These are phyloP conservation scores for Monosporascus cannonballus DNA, from an alignment of 2,329 filamentous ascomycete genomes.

Conservation along the genomic window DNA sequence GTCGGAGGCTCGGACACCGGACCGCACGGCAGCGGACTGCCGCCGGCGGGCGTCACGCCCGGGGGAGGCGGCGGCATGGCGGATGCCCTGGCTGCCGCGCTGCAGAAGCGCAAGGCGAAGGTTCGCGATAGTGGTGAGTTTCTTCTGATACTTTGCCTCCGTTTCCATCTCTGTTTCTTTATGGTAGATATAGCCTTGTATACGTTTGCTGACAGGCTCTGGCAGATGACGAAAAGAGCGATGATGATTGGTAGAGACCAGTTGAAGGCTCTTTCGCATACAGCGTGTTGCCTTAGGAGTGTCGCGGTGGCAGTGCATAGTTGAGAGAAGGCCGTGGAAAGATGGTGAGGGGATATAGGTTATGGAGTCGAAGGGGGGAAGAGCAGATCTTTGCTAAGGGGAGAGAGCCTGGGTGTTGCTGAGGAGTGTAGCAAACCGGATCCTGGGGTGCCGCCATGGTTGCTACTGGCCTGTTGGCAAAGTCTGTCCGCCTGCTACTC, in stretches of 20 bases:
- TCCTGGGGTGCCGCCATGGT: no score
- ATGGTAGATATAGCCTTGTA: conserved; percentile 3
- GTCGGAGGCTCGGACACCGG: conserved; percentile 46
- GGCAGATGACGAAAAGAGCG: conserved; percentile 69
- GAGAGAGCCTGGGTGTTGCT: no score
- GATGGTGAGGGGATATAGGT: background rate
- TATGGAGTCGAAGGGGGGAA: background rate
- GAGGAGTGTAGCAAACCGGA: no score
- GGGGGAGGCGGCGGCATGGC: conserved; percentile 64
- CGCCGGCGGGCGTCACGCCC: conserved; percentile 45
- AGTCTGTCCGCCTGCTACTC: no score
- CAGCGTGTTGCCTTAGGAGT: conserved; percentile 3
- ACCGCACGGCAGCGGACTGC: conserved; percentile 43
- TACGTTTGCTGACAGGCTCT: conserved; percentile 13
- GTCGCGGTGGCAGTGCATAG: background rate
- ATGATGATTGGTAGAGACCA: conserved; percentile 62
- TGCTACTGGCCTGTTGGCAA: no score
- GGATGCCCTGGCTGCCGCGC: conserved; percentile 71
- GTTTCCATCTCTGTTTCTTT: background rate
- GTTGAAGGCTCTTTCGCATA: conserved; percentile 9
- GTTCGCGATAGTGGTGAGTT: conserved; percentile 90
- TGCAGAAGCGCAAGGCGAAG: conserved; percentile 84
- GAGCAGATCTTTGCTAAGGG: background rate
- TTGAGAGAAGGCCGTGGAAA: background rate
- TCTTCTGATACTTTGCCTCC: conserved; percentile 1